Evolutionary conservation across 306 rosid genomes (phyloP), one percentile per base, ranked within the genome.

Genomic region (Amphicarpaea edgeworthii): DNA sequence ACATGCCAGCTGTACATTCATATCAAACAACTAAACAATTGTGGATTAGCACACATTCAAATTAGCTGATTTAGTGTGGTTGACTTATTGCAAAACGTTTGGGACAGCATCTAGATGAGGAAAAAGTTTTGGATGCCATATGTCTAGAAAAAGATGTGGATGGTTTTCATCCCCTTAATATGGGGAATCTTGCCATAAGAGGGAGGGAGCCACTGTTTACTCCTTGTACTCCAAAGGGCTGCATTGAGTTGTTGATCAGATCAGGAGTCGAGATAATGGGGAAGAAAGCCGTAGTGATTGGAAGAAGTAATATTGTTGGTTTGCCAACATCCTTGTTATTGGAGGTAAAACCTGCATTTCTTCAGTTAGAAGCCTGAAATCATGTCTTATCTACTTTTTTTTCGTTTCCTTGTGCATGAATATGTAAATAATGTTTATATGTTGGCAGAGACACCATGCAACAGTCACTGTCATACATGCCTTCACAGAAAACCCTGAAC

Each of bases 191-290:
- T 66, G 93, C 98, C n/a, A 79, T 90, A 83, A 82, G 85, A 65
- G 98, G 97, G 76, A 85, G 88, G 81, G 97, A 92, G 77, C 98
- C 98, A 38, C 77, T 90, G 66, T 94, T 94, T 87, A 85, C 84
- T 71, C 96, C 98, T 16, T 94, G 98, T 85, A 89, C 97, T 71
- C 92, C 98, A 51, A 94, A 87, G 63, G 98, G 93, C 57, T 92
- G 97, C 88, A 77, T 94, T 34, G 98, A 94, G 85, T 78, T 94
- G 80, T 78, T 92, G 90, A 83, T 91, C 77, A 84, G 98, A 76
- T 89, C 95, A 20, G 97, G 98, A 21, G 82, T 94, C 55, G 81
- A 88, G 79, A 88, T 92, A 4, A 40, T 51, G 45, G 98, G 98
- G 61, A 94, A 88, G 93, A 90, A 85, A 43, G 96, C 92, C 2